Evolutionary conservation across 2,329 filamentous ascomycete genomes (phyloP).

Genomic region (Gliomastix tumulicola): DNA sequence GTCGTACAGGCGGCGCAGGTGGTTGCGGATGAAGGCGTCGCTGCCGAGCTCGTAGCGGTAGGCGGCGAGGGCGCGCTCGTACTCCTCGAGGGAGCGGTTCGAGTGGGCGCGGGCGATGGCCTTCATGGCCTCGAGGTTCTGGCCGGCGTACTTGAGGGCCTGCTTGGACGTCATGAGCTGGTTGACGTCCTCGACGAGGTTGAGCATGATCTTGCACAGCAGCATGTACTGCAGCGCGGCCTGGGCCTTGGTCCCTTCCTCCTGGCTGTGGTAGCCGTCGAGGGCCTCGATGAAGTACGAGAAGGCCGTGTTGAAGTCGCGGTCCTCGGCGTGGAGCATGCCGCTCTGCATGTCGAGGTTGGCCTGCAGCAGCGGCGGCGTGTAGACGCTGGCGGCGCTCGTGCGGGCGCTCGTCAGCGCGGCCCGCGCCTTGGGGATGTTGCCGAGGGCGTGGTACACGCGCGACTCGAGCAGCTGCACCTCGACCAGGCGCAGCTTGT

Average conservation of each 20-base stretch:
- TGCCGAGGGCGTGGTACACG: conserved; percentile 95
- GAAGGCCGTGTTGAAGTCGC: conserved; percentile 97
- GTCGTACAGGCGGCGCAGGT: conserved; percentile 92
- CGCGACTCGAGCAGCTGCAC: conserved; percentile 95
- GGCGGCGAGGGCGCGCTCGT: conserved; percentile 82
- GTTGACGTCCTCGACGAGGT: conserved; percentile 93
- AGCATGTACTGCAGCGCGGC: conserved; percentile 98
- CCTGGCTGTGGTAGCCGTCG: conserved; percentile 91
- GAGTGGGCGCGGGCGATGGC: conserved; percentile 92
- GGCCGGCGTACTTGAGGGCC: conserved; percentile 90
- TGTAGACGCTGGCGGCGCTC: conserved; percentile 94
- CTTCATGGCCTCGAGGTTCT: conserved; percentile 98
- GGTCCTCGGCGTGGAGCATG: conserved; percentile 97
- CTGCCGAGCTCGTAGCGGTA: conserved; percentile 92
- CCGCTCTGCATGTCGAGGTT: conserved; percentile 98
- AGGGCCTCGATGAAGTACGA: conserved; percentile 99
- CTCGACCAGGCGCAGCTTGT: conserved; percentile 96
- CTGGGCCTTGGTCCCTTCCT: conserved; percentile 85
- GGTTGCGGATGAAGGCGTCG: conserved; percentile 94
- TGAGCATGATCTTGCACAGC: conserved; percentile 99
- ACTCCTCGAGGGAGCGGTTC: conserved; percentile 93
- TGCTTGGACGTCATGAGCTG: conserved; percentile 93
- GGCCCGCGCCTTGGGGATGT: conserved; percentile 91
- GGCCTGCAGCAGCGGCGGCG: conserved; percentile 87
- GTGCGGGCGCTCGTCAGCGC: conserved; percentile 92